Base-by-base conservation (phyloP, 805 yeast genomes). In the Komagataella populi region DNA sequence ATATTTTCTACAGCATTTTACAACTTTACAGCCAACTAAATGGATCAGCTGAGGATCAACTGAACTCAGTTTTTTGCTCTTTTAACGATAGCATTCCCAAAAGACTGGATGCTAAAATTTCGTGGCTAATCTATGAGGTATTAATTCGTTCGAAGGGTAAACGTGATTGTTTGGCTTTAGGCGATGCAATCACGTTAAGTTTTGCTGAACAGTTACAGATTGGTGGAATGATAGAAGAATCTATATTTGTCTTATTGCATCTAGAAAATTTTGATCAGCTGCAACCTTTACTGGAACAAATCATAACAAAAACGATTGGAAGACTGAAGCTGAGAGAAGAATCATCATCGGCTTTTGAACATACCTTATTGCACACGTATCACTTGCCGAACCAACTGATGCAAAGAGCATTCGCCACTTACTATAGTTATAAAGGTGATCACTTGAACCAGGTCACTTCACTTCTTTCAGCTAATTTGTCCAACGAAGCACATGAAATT, bases 241-340 rank as follows among this genome's bases (percentile, higher is more conserved):
- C 95, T 0, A 55, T 87, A 2, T 84, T 76, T 60, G 81, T 84
- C 2, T 70, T 79, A 45, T 69, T 82, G 16, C 87, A 83, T 59
- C 59, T 86, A 23, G 54, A 56, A 1, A 69, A 77, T 59, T 30
- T 30, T 14, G 14, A 30, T 4, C 14, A 30, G 39, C 39, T 30
- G 8, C 39, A 30, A 5, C 39, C 4, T 14, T 30, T 8, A 30
- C 14, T 30, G 4, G 84, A 83, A 53, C 58, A 55, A 0, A 58
- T 62, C 0, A 77, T 82, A 4, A 63, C 70, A 55, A 55, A 61
- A 1, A 63, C 67, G 22, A 71, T 85, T 3, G 62, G 69, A 16
- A 54, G 61, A 1, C 54, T 70, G 7, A 12, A 55, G 59, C 36
- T 56, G 58, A 8, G 12, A 43, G 12, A 66, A 65, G 14, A 63